phyloP scores from a whole-genome alignment of 768 basidiomycete species.

The Xerocomus spinulosus region DNA sequence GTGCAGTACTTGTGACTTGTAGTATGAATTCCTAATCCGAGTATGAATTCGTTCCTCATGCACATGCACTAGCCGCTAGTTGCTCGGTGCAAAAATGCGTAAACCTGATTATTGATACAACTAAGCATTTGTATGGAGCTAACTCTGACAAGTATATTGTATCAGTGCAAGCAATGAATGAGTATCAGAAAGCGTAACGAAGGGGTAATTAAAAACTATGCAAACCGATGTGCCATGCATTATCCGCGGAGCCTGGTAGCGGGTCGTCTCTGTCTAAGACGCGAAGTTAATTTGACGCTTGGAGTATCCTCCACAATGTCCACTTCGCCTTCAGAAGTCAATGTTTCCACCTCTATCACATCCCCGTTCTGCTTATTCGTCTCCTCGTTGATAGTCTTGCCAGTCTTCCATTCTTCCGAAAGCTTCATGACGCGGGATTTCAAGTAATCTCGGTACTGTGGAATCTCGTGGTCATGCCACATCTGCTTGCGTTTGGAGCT shows the following conservation, averaged over 20 bases:
- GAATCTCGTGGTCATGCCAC: slow-evolving; percentile 52
- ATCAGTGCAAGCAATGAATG: slow-evolving; percentile 3
- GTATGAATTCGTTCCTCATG: not conserved
- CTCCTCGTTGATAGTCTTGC: slow-evolving; percentile 36
- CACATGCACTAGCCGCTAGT: too few species aligned
- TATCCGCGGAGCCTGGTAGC: slow-evolving; percentile 29
- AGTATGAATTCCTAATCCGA: not conserved
- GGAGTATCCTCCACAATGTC: slow-evolving; percentile 34
- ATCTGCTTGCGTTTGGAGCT: slow-evolving; percentile 39
- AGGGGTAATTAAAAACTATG: slow-evolving; percentile 2
- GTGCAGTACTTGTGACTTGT: too few species aligned
- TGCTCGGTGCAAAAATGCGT: too few species aligned
- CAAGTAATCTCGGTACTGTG: slow-evolving; percentile 44
- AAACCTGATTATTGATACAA: too few species aligned
- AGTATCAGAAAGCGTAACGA: slow-evolving; percentile 2
- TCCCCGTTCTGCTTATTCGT: slow-evolving; percentile 25
- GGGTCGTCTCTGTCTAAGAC: slow-evolving; percentile 11
- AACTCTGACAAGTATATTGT: not conserved
- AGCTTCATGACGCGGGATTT: slow-evolving; percentile 39
- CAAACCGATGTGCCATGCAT: slow-evolving; percentile 1
- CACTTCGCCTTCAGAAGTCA: slow-evolving; percentile 38
- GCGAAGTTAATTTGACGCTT: slow-evolving; percentile 6
- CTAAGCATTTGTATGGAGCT: slow-evolving; percentile 18
- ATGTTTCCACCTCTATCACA: slow-evolving; percentile 11
- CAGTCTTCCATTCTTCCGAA: slow-evolving; percentile 51